phyloP scores from a whole-genome alignment of 2,329 filamentous ascomycete genomes.

The Fusarium goolgardi region DNA sequence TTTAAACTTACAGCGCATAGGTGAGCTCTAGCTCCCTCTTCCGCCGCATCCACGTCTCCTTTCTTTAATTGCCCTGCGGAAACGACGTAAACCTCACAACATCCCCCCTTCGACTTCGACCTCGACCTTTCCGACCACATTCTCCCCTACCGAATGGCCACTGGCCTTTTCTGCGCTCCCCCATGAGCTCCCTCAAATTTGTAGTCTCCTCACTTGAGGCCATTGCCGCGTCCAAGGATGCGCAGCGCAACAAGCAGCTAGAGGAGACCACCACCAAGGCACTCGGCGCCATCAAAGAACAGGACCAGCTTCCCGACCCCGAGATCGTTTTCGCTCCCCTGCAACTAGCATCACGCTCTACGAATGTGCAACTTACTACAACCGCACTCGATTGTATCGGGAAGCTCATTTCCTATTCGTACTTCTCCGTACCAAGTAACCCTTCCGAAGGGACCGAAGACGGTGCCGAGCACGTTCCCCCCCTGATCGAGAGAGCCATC shows the following conservation, averaged over 20 bases:
- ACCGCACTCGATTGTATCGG: constrained; percentile 97
- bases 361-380: constrained; percentile 86
- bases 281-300: constrained; percentile 85
- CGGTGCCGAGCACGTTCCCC: constrained; percentile 61
- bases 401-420: constrained; percentile 98
- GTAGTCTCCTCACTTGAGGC: constrained; percentile 92
- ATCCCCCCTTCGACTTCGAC: constrained; percentile 16
- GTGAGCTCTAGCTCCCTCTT: constrained; percentile 33
- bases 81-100: constrained; percentile 35
- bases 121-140: constrained; percentile 16
- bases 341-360: constrained; percentile 87
- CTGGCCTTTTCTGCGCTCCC: constrained; percentile 61
- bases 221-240: constrained; percentile 92
- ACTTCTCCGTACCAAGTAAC: constrained; percentile 81
- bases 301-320: constrained; percentile 85
- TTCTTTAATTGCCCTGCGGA: constrained; percentile 39
- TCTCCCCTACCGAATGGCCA: constrained; percentile 57
- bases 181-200: constrained; percentile 94
- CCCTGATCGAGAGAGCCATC: constrained; percentile 95
- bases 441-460: constrained; percentile 55
- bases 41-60: constrained; percentile 33
- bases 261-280: constrained; percentile 85
- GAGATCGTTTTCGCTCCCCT: constrained; percentile 92
- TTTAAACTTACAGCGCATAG: constrained; percentile 9
- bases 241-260: constrained; percentile 85